Base-by-base conservation (phyloP, 1,284 basidiomycete species). In the Pterulicium gracile region DNA sequence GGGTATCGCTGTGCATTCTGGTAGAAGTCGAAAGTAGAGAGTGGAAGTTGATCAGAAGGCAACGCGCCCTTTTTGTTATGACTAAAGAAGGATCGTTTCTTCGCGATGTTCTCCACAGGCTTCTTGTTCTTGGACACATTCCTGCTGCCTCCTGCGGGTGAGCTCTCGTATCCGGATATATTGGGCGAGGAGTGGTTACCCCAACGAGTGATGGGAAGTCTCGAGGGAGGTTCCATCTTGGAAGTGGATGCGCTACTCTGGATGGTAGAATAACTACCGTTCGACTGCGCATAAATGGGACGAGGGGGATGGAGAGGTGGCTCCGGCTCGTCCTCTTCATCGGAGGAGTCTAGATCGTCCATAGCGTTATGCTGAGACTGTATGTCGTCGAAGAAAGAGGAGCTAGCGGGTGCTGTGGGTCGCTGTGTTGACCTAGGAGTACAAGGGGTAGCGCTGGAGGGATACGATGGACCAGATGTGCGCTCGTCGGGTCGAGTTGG, bases 381-480 rank as follows among this genome's bases (percentile, higher is more conserved):
- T 45, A 87, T 75, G 50, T 65, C 72, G 60, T 87, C 83, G 59
- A 87, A 87, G 67, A 87, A 87, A n/a, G n/a, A n/a, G 39, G 75
- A 75, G 21, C n/a, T 17, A 10, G 77, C 73, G 0, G 80, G 74
- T 7, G 80, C 75, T 7, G 76, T 68, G 7, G 70, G 65, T 21
- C 75, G 74, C n/a, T 73, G 72, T 50, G 69, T 61, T 46, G 65
- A 58, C 22, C 65, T 57, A 36, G 66, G 64, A 18, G 64, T 61
- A 49, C 58, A 53, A 32, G 58, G 57, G 14, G 58, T 49, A 32
- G 69, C 62, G 43, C 70, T 71, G 35, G 67, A 57, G 3, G 68
- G 50, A 42, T 61, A 58, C 35, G 65, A 55, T 34, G 59, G 59
- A 1, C 56, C 51, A 46, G 56, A 56, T 41, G 54, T 41, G 24